Evolutionary conservation across 2,329 filamentous ascomycete species (phyloP), one percentile per base, ranked within the genome.

Genomic region (Penicillium sp.): DNA sequence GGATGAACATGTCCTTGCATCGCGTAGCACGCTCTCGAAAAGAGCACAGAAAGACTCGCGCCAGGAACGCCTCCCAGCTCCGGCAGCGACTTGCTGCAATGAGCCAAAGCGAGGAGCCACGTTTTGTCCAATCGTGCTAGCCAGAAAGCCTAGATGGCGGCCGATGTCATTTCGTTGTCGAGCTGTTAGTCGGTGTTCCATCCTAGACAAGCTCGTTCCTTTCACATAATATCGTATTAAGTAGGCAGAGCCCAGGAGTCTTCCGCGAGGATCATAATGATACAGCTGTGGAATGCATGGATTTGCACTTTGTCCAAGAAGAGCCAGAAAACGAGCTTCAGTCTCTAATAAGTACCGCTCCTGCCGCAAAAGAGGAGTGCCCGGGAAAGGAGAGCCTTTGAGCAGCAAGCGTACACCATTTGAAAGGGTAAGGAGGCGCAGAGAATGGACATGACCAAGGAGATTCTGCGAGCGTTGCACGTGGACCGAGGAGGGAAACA

Each of bases 1-100:
- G 76, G 54, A 82, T 72, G 10, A 80, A 73, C 62, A 77, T 76
- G 47, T 82, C 78, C 58, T 82, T 13, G 73, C 76, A 54, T 82
- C 79, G 13, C 77, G 76, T 20, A 82, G 65, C 7, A 74, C 64
- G 9, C 71, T 66, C 58, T 81, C 78, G 16, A 81, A 65, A 31
- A 81, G 68, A 5, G 60, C 56, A 20, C 73, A 63, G 53, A 81
- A 82, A 10, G 74, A 74, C 45, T 76, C 71, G 43, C 69, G 67
- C 79, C 79, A 82, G 3, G 74, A 74, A n/a, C 54, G 57, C 45
- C 63, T 70, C 13, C 77, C 75, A 20, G 61, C 62, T n/a, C 72
- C 71, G 11, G 60, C 60, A 35, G 71, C 70, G 4, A 78, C 75
- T 42, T 69, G 66, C 34, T 72, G 69, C 7, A 75, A 63, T n/a